phyloP scores from a whole-genome alignment of 371 early-diverging fungal species.

The Mortierella sp. region DNA sequence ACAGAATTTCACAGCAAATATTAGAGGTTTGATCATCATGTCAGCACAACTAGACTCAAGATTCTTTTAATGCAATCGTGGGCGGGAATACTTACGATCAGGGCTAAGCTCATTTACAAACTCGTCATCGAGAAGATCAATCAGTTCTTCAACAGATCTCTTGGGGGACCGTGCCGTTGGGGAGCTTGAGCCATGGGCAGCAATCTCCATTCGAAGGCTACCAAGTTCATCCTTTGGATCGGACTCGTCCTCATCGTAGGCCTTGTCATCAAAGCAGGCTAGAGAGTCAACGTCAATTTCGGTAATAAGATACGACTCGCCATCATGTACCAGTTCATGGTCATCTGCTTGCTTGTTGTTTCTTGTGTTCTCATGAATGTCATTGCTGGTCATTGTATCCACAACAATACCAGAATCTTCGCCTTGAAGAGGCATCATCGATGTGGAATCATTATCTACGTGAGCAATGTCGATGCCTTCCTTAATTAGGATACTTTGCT shows the following conservation, averaged over 20 bases:
- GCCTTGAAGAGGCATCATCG: background rate
- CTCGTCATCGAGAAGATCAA: constrained; percentile 15
- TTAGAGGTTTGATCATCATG: too few relatives aligned
- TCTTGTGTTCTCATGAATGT: background rate
- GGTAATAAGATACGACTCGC: constrained; percentile 5
- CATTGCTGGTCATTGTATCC: background rate
- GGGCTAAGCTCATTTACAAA: constrained; percentile 19
- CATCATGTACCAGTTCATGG: background rate
- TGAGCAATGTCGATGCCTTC: background rate
- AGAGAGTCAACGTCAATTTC: constrained; percentile 22
- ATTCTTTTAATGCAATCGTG: too few relatives aligned
- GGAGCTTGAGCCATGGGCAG: constrained; percentile 1
- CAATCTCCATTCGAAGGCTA: constrained; percentile 1
- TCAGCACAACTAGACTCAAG: too few relatives aligned
- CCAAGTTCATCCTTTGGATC: background rate
- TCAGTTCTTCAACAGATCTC: constrained; percentile 20
- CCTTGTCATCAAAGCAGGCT: constrained; percentile 14
- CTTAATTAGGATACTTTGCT: background rate
- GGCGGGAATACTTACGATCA: constrained; percentile 23
- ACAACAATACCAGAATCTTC: background rate
- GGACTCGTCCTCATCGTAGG: constrained; percentile 5
- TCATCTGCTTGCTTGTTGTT: constrained; percentile 9
- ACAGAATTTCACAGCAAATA: background rate
- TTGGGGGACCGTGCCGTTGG: constrained; percentile 7
- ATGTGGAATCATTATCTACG: background rate